Percentiles rank a stretch among this genome's conserved stretches.
Conservation (phyloP, 2,329 filamentous ascomycete species). For the Trichoderma pleuroti region DNA sequence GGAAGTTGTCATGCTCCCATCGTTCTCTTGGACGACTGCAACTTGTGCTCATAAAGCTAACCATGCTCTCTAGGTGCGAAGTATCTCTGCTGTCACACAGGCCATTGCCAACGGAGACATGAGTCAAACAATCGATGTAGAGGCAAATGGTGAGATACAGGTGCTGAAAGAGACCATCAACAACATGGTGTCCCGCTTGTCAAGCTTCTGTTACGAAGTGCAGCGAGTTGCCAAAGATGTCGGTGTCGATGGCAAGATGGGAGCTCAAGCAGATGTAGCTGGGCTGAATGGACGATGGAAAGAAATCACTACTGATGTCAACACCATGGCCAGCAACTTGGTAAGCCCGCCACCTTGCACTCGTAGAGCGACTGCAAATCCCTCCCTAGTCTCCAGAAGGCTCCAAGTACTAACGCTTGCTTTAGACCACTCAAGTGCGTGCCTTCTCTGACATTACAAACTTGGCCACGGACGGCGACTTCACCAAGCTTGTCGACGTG, state of each 20-base stretch:
- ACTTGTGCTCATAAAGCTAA: background rate
- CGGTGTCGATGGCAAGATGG: conserved; percentile 97
- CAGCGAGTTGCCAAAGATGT: conserved; percentile 95
- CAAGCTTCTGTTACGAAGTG: conserved; percentile 93
- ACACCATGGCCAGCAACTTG: conserved; percentile 77
- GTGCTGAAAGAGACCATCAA: conserved; percentile 96
- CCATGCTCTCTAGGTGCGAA: conserved; percentile 60
- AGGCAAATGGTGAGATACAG: conserved; percentile 91
- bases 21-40: background rate
- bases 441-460: conserved; percentile 99
- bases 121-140: conserved; percentile 92
- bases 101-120: conserved; percentile 94
- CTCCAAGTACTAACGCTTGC: conserved; percentile 28
- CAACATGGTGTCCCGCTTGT: conserved; percentile 95
- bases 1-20: background rate
- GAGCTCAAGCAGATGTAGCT: conserved; percentile 90
- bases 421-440: conserved; percentile 89
- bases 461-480: conserved; percentile 92
- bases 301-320: conserved; percentile 95
- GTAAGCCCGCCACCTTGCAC: conserved; percentile 34
- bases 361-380: too few species aligned
- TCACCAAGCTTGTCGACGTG: conserved; percentile 93
- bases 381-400: background rate
- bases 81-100: conserved; percentile 90
- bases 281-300: conserved; percentile 95